These are phyloP conservation scores for Candida nitratophila DNA, from an alignment of 805 yeast species.

Conservation along the genomic window DNA sequence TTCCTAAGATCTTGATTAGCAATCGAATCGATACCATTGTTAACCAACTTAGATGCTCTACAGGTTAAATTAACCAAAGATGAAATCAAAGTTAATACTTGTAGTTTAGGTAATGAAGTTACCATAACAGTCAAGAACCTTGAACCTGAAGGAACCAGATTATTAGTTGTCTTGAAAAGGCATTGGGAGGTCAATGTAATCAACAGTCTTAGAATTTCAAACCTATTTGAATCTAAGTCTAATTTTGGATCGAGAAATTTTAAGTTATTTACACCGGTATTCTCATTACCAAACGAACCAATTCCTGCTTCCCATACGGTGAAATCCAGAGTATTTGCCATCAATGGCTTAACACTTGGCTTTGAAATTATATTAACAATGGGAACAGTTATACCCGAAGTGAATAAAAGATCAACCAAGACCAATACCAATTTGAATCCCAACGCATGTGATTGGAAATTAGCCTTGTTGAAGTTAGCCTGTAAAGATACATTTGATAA, in stretches of 20 bases:
- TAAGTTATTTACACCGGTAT: constrained; percentile 8
- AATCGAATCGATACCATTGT: constrained; percentile 34
- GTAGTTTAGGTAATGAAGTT: constrained; percentile 40
- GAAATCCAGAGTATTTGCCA: constrained; percentile 19
- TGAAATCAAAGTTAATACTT: constrained; percentile 47
- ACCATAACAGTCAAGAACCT: constrained; percentile 52
- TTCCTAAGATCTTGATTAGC: constrained; percentile 25
- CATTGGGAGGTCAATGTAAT: constrained; percentile 55
- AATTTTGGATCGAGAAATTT: constrained; percentile 25
- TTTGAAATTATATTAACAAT: constrained; percentile 1
- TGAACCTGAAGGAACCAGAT: constrained; percentile 46
- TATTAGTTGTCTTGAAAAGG: constrained; percentile 41
- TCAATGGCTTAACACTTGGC: neutral
- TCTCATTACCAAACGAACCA: constrained; percentile 31
- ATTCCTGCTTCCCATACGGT: constrained; percentile 80
- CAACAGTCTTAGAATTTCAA: constrained; percentile 59
- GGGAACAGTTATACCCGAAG: constrained; percentile 48
- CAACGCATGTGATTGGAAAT: constrained; percentile 9
- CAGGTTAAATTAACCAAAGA: constrained; percentile 63
- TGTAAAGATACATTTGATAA: constrained; percentile 10
- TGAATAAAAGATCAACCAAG: constrained; percentile 43
- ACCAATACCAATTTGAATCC: constrained; percentile 32
- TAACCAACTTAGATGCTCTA: constrained; percentile 32
- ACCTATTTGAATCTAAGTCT: constrained; percentile 53
- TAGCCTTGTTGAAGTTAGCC: constrained; percentile 7